Evolutionary conservation across 169 alveolate genomes (phyloP), one percentile per base, ranked within the genome.

Genomic region (Cryptosporidium muris): DNA sequence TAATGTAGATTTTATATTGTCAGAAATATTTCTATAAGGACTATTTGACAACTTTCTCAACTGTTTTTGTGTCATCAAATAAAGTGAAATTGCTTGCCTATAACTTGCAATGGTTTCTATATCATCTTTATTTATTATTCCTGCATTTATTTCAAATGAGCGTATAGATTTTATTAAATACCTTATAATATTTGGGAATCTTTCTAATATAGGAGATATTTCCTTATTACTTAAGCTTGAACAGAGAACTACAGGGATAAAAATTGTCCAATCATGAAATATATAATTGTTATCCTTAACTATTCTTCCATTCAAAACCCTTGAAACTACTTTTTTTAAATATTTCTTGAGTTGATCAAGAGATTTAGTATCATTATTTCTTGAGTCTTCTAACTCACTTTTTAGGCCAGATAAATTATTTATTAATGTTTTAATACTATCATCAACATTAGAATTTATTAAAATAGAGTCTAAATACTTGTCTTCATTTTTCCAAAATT

Each of bases 131-230:
- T 2, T 38, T 8, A 7, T 25, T 74, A 16, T 74, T n/a, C 67
- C 68, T 11, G 67, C 47, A 2, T 9, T n/a, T 8, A 74, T 25
- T 51, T 74, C 74, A 47, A 58, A 74, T 40, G 36, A 58, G 7
- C 85, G 40, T 56, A 74, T 56, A 4, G 85, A 40, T 47, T 74
- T 74, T 11, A 74, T 60, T 16, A 74, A 40, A 58, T 58, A 54
- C 68, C 3, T 74, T 9, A 58, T 47, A 1, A 74, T 16, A 8
- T 7, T 49, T 45, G 85, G 85, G 11, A 74, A 51, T 14, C 48
- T 58, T 11, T 74, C 85, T 49, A 74, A 40, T 40, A 74, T 74
- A 1, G 45, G 40, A 9, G 34, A 48, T 3, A 74, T 37, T 51
- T 74, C 85, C 16, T 43, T 56, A 14, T 74, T 68, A 1, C 60